Conservation (phyloP, 495 filamentous ascomycete genomes). For the Aspergillus carlsbadensis region DNA sequence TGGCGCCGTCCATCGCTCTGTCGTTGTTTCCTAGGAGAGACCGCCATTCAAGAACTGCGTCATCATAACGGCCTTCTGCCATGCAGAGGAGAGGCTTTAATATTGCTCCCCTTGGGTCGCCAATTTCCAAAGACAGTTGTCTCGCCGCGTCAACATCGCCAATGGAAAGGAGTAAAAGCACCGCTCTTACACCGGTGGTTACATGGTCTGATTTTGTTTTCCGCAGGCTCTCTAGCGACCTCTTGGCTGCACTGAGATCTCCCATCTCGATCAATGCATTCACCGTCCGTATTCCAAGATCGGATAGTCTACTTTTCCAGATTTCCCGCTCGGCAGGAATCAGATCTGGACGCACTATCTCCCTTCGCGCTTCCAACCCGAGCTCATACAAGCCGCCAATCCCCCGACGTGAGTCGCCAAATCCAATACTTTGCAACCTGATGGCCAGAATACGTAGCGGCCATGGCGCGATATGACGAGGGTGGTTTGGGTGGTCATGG, state of each 20-base stretch:
- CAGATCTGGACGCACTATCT: slow-evolving; percentile 39
- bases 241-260: slow-evolving; percentile 72
- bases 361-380: slow-evolving; percentile 67
- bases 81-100: slow-evolving; percentile 69
- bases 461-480: slow-evolving; percentile 76
- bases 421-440: slow-evolving; percentile 79
- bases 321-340: slow-evolving; percentile 40
- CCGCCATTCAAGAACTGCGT: slow-evolving; percentile 63
- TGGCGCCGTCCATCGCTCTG: slow-evolving; percentile 35
- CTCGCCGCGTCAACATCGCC: slow-evolving; percentile 74
- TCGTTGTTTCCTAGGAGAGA: slow-evolving; percentile 42
- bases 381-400: slow-evolving; percentile 89
- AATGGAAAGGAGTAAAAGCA: slow-evolving; percentile 69
- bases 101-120: slow-evolving; percentile 31
- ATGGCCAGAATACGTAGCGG: slow-evolving; percentile 77
- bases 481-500: slow-evolving; percentile 32
- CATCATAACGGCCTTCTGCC: slow-evolving; percentile 71
- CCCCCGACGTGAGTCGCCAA: slow-evolving; percentile 77
- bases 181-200: slow-evolving; percentile 43
- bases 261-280: slow-evolving; percentile 89
- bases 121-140: slow-evolving; percentile 31
- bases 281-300: slow-evolving; percentile 75
- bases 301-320: slow-evolving; percentile 68
- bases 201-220: slow-evolving; percentile 36
- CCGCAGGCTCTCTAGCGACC: slow-evolving; percentile 55